These are phyloP conservation scores for Eimeria nieschulzi DNA, from an alignment of 169 alveolate genomes.

Conservation along the genomic window DNA sequence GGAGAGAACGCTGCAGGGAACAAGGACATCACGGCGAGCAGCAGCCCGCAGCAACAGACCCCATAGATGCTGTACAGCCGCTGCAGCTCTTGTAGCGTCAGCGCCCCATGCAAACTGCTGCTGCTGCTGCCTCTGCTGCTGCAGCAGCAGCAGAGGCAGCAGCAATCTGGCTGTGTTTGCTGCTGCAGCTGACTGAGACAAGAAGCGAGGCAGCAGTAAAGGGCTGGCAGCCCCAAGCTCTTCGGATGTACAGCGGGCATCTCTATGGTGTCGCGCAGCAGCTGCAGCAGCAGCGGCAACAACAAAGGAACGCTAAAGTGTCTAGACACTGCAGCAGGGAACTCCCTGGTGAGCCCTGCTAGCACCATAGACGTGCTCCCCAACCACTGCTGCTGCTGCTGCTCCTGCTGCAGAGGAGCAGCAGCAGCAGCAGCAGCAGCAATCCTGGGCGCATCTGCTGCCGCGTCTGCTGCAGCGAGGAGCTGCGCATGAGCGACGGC, in stretches of 20 bases:
- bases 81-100: slow-evolving; percentile 47
- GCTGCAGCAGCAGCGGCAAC: slow-evolving; percentile 62
- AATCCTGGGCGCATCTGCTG: slow-evolving; percentile 35
- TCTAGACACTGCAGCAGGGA: background rate
- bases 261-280: slow-evolving; percentile 34
- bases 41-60: slow-evolving; percentile 40
- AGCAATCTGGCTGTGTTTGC: slow-evolving; percentile 20
- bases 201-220: slow-evolving; percentile 9
- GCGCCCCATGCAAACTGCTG: slow-evolving; percentile 23
- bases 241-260: slow-evolving; percentile 47
- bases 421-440: slow-evolving; percentile 54
- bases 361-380: background rate
- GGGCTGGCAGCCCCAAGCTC: slow-evolving; percentile 2
- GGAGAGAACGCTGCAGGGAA: slow-evolving; percentile 26
- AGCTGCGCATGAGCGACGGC: slow-evolving; percentile 14
- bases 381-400: slow-evolving; percentile 2
- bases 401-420: slow-evolving; percentile 28
- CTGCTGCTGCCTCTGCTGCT: slow-evolving; percentile 5
- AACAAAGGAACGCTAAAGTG: slow-evolving; percentile 12
- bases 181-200: slow-evolving; percentile 52
- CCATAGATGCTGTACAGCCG: slow-evolving; percentile 42
- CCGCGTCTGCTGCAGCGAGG: slow-evolving; percentile 26
- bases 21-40: background rate
- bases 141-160: slow-evolving; percentile 57
- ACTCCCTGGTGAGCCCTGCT: background rate